Evolutionary conservation across 495 filamentous ascomycete genomes (phyloP).

Genomic region (Trichodelitschia bisporula): DNA sequence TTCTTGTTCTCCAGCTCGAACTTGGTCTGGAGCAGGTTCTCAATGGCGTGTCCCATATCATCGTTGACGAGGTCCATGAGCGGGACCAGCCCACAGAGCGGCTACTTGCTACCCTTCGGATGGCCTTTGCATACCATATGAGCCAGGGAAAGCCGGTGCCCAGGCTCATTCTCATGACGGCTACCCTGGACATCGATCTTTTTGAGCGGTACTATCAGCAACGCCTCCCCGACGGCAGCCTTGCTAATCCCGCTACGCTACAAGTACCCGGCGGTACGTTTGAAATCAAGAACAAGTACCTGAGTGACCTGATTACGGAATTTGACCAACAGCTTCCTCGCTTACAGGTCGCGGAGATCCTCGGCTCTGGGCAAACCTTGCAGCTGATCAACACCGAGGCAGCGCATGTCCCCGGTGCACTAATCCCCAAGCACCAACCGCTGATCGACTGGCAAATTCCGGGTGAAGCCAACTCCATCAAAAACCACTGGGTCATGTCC

Average conservation of each 20-base stretch:
- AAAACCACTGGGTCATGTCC: no score
- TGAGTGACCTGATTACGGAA: no score
- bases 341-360: no score
- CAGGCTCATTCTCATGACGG: slow-evolving; percentile 33
- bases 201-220: slow-evolving; percentile 28
- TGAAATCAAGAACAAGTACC: slow-evolving; percentile 25
- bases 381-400: no score
- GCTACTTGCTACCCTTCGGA: slow-evolving; percentile 28
- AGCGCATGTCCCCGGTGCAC: no score
- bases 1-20: slow-evolving; percentile 26
- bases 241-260: slow-evolving; percentile 17
- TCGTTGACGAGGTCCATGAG: slow-evolving; percentile 39
- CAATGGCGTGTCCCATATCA: slow-evolving; percentile 23
- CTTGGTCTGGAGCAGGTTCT: slow-evolving; percentile 17
- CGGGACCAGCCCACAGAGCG: slow-evolving; percentile 30
- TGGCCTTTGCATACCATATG: slow-evolving; percentile 16
- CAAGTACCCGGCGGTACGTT: slow-evolving; percentile 30
- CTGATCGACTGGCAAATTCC: no score
- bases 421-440: no score
- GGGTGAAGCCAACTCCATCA: no score
- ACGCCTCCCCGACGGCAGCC: slow-evolving; percentile 2
- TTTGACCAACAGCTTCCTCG: no score
- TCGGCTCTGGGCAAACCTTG: no score
- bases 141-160: slow-evolving; percentile 17
- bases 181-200: slow-evolving; percentile 28